A percentile compares a stretch with the other conserved stretches of the same genome.
Evolutionary conservation across 2,329 filamentous ascomycete genomes (phyloP).

Genomic region (Xylaria sp.): DNA sequence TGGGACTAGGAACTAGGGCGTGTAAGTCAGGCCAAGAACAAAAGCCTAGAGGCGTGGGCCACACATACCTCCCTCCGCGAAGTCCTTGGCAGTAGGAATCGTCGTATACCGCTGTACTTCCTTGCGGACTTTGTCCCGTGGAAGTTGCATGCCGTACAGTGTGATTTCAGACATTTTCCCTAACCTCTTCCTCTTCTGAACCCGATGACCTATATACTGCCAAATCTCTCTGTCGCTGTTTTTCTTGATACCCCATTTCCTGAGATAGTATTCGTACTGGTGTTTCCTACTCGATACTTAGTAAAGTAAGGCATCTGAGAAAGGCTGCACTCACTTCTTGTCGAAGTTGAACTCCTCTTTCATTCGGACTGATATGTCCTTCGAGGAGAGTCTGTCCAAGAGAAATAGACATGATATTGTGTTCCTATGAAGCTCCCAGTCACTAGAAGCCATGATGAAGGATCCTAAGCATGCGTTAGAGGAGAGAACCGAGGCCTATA

Average conservation of each 20-base stretch:
- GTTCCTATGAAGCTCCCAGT: neutral
- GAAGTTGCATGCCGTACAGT: neutral
- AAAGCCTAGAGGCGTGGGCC: neutral
- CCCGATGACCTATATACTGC: conserved; percentile 1
- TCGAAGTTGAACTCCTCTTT: conserved; percentile 10
- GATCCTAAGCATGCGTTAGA: neutral
- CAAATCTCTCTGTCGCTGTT: conserved; percentile 8
- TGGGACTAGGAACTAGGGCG: conserved; percentile 10
- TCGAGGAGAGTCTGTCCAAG: neutral
- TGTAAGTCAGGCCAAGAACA: neutral
- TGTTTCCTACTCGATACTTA: conserved; percentile 5
- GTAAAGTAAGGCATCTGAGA: neutral
- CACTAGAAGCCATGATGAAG: neutral
- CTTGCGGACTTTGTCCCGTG: conserved; percentile 3
- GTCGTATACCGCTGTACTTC: conserved; percentile 5
- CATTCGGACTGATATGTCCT: neutral
- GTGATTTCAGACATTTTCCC: conserved; percentile 4
- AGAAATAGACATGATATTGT: neutral
- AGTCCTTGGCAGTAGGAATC: conserved; percentile 16
- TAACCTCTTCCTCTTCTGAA: conserved; percentile 4
- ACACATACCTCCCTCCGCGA: neutral
- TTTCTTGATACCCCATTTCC: conserved; percentile 21
- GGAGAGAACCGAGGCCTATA: neutral
- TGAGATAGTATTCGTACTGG: conserved; percentile 21
- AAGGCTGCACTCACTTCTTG: conserved; percentile 5